A percentile compares a stretch with the other conserved stretches of the same genome.
phyloP scores from a whole-genome alignment of 352 stramenopile genomes.

The Phytophthora idaei region DNA sequence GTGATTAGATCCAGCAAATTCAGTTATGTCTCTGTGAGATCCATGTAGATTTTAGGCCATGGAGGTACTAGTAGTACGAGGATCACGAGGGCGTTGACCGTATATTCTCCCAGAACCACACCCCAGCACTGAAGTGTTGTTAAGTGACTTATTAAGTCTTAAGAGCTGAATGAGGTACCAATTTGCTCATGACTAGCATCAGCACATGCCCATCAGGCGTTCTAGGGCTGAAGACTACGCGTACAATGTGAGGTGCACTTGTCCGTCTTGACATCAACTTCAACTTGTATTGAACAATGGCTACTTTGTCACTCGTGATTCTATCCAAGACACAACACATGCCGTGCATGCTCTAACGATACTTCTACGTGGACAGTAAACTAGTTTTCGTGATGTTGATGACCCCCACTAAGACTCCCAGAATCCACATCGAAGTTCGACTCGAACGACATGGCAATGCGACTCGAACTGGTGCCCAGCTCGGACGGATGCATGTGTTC shows the following conservation, averaged over 20 bases:
- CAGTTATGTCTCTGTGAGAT: no score
- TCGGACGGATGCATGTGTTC: slow-evolving; percentile 44
- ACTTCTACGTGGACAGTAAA: slow-evolving; percentile 13
- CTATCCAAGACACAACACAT: not conserved
- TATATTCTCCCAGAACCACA: no score
- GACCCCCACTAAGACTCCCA: slow-evolving; percentile 2
- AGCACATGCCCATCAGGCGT: no score
- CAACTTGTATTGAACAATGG: not conserved
- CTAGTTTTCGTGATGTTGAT: slow-evolving; percentile 8
- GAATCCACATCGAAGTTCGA: slow-evolving; percentile 20
- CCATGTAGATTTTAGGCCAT: no score
- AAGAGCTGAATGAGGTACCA: no score
- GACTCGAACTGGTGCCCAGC: slow-evolving; percentile 31
- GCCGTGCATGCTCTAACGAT: slow-evolving; percentile 1
- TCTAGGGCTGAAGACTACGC: no score
- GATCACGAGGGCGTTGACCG: no score
- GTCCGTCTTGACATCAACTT: not conserved
- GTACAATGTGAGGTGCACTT: no score
- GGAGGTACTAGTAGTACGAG: no score
- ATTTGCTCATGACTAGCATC: no score
- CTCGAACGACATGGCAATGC: slow-evolving; percentile 37
- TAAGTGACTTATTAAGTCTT: no score
- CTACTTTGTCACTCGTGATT: not conserved
- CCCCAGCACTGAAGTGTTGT: no score
- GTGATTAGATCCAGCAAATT: not conserved